Base-by-base conservation (phyloP, 2,329 filamentous ascomycete species). In the Fusarium tuaranense region DNA sequence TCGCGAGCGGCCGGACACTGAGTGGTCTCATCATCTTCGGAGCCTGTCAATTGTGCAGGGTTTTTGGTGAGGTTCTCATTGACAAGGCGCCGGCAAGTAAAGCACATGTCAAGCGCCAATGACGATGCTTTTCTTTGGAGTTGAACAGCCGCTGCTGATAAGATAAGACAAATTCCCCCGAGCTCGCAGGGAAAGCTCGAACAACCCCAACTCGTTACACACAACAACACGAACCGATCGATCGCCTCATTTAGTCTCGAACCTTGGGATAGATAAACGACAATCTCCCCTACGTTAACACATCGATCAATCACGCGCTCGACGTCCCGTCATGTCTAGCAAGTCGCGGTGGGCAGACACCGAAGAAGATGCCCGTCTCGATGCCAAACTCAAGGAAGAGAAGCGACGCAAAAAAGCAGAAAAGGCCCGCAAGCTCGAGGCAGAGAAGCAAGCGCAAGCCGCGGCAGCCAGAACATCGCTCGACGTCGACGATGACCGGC, bases 291-390 rank as follows among this genome's bases (percentile, higher is more conserved):
- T 57, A 7, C 53, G n/a, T 12, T 22, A 12, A 20, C n/a, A 7
- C n/a, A 16, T 18, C 20, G n/a, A 38, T 39, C 20, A 27, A 14
- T 38, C 55, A 36, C 32, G 55, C 34, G 34, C 32, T 20, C 38
- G 36, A 14, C 57, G 22, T 55, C 59, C 59, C 68, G 76, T 66
- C 57, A 93, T 93, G 91, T 87, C 91, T 58, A 86, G 86, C 64
- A 91, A 90, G 81, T 98, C 96, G 61, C 92, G 96, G 83, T 99
- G 97, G 97, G 94, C 94, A 74, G 90, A 95, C 79, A 91, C 93
- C 55, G 94, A 94, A 77, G 94, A 95, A 76, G 95, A 98, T 81
- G 91, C 91, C 25, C 93, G 91, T 51, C 88, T 92, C 48, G 92
- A 94, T 69, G 91, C 92, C 22, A 91, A 92, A 79, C 88, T 91